phyloP scores from a whole-genome alignment of 805 yeast genomes.

The Starmerella sirachaensis region DNA sequence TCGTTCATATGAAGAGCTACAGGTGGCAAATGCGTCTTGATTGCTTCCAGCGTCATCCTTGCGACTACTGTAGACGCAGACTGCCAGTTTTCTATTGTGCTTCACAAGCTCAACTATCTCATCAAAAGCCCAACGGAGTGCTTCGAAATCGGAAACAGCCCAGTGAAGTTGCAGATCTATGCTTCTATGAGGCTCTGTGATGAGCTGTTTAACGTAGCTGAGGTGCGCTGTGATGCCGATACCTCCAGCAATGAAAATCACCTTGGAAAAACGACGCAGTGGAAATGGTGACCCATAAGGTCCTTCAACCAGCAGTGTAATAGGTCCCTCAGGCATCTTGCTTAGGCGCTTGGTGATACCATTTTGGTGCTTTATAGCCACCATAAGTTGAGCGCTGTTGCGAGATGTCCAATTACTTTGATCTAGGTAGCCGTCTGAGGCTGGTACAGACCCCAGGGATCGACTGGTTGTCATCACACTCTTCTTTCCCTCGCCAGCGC shows the following conservation, averaged over 20 bases:
- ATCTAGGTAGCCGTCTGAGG: too few relatives aligned
- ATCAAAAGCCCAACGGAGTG: conserved; percentile 11
- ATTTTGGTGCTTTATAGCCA: conserved; percentile 14
- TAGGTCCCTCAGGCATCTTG: conserved; percentile 13
- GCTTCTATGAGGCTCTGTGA: background rate
- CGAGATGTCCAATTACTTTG: too few relatives aligned
- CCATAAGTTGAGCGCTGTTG: conserved; percentile 7
- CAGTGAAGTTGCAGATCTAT: conserved; percentile 14
- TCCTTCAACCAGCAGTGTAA: conserved; percentile 43
- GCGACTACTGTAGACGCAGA: background rate
- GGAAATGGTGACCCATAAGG: conserved; percentile 37
- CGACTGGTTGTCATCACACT: too few relatives aligned
- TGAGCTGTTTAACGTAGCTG: conserved; percentile 11
- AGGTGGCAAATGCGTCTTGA: too few relatives aligned
- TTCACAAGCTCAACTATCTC: too few relatives aligned
- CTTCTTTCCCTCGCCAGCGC: too few relatives aligned
- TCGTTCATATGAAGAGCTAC: too few relatives aligned
- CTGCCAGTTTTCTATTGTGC: background rate
- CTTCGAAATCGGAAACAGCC: conserved; percentile 12
- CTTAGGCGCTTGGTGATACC: conserved; percentile 18
- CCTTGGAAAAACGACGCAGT: conserved; percentile 31
- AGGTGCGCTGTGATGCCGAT: conserved; percentile 46
- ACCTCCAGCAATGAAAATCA: conserved; percentile 44
- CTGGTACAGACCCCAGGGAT: too few relatives aligned
- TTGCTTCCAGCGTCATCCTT: too few relatives aligned